Evolutionary conservation across 371 early-diverging fungal species (phyloP), one percentile per base, ranked within the genome.

Genomic region (Actinomucor elegans): DNA sequence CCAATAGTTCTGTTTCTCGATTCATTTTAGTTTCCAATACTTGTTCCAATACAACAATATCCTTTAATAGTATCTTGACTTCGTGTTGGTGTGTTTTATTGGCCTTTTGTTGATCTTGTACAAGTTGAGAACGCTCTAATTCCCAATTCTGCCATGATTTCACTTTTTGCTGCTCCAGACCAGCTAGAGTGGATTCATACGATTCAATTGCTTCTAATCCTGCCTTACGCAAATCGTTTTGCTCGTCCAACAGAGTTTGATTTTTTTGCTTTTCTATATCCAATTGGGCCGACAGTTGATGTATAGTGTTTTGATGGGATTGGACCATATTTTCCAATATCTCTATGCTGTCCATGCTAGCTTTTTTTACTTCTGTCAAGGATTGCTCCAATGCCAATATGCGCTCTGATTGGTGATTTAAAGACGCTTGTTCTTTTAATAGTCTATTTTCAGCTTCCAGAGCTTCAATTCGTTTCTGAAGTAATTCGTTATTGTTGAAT

Each of bases 171-270:
- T 29, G 24, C 23, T 53, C 32, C 1, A 15, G 31, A 5, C 29
- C 17, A 23, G 32, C 11, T 17, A 56, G 15, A 12, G 21, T 35
- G 9, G 40, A 18, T 27, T 56, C 57, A 26, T 59, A 55, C 0
- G 57, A 55, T 21, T 57, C 54, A 35, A 65, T 55, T 0, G 66
- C 60, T 20, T 65, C 66, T 15, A 56, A 31, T 4, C 57, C 46
- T 10, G 54, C 54, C 21, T 48, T 48, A 29, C 46, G 41, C 28
- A 65, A 28, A 6, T 59, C 55, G 1, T 59, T 56, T 18, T 47
- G 47, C 20, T 59, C 65, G 18, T 35, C 17, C 23, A 41, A 14
- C 0, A 59, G 34, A 5, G 24, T 5, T 0, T 35, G 12, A 12
- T 33, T 34, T 20, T 36, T 55, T 4, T 36, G 15, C 29, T 40